Evolutionary conservation across 2,329 filamentous ascomycete genomes (phyloP).

Genomic region (Albophoma yamanashiensis): DNA sequence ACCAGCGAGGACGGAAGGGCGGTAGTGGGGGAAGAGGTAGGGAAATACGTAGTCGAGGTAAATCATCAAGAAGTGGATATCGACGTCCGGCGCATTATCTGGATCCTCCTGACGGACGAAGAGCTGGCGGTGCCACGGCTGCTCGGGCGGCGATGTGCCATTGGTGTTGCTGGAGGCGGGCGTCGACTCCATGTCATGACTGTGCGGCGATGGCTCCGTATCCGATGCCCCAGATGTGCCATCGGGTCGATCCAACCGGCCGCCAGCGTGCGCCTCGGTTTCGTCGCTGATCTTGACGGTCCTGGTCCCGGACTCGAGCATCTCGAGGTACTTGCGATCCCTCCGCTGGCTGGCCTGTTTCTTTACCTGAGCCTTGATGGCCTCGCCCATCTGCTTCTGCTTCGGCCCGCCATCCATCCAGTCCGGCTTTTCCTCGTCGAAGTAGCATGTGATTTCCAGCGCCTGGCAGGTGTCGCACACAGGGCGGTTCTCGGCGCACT

Average conservation of each 20-base stretch:
- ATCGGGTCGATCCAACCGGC: conserved; percentile 1
- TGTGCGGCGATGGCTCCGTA: conserved; percentile 12
- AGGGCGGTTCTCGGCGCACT: conserved; percentile 45
- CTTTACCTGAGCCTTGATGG: conserved; percentile 48
- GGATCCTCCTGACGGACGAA: conserved; percentile 11
- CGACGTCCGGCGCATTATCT: conserved; percentile 12
- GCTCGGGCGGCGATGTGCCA: conserved; percentile 18
- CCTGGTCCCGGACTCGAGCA: conserved; percentile 24
- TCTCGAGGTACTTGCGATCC: conserved; percentile 36
- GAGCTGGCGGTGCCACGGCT: conserved; percentile 20
- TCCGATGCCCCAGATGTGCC: conserved; percentile 14
- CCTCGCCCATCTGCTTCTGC: conserved; percentile 40
- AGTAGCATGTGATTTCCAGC: conserved; percentile 48
- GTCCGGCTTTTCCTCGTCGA: conserved; percentile 38
- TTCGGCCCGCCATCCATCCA: conserved; percentile 45
- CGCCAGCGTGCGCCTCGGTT: conserved; percentile 4
- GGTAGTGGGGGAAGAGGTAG: conserved; percentile 53
- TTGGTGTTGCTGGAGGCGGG: conserved; percentile 19
- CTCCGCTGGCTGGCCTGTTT: conserved; percentile 37
- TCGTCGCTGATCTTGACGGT: conserved; percentile 12
- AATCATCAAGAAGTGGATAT: conserved; percentile 38
- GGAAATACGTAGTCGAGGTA: conserved; percentile 54
- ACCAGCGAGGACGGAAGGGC: conserved; percentile 41
- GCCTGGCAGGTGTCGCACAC: conserved; percentile 37
- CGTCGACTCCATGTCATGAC: conserved; percentile 13